phyloP scores from a whole-genome alignment of 495 filamentous ascomycete genomes.

The Melanomma pulvis-pyrius region DNA sequence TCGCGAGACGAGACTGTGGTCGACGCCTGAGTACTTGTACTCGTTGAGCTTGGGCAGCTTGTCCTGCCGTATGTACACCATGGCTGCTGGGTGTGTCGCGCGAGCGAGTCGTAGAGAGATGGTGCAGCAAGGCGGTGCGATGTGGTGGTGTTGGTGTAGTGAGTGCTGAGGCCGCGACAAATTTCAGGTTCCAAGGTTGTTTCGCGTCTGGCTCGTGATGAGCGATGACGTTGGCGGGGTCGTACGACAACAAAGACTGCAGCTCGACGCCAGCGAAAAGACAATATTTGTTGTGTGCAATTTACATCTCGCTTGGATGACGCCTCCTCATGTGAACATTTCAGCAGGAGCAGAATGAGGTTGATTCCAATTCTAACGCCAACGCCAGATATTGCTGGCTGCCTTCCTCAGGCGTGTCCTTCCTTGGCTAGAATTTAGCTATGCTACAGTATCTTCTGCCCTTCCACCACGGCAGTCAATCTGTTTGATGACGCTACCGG shows the following conservation, averaged over 20 bases:
- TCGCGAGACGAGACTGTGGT: conserved; percentile 83
- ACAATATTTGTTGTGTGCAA: not conserved
- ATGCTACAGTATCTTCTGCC: conserved; percentile 5
- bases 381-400: conserved; percentile 1
- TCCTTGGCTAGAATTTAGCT: not conserved
- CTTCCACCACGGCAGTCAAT: not conserved
- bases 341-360: not conserved
- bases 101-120: not conserved
- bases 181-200: conserved; percentile 18
- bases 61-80: conserved; percentile 91
- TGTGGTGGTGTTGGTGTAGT: conserved; percentile 7
- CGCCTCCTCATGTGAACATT: not conserved
- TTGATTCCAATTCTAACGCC: conserved; percentile 4
- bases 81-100: conserved; percentile 42
- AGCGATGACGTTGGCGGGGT: conserved; percentile 29
- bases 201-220: conserved; percentile 23
- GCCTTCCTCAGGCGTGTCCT: not conserved
- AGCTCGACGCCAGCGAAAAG: not conserved
- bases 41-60: conserved; percentile 77
- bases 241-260: not conserved
- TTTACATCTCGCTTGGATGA: not conserved
- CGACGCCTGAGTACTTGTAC: conserved; percentile 91
- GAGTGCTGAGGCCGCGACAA: not conserved
- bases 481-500: not conserved
- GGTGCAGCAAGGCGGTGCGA: not conserved